Percentiles rank a stretch among this genome's conserved stretches.
These are phyloP conservation scores for Meyerozyma guilliermondii DNA, from an alignment of 1,139 yeast species.

Conservation along the genomic window DNA sequence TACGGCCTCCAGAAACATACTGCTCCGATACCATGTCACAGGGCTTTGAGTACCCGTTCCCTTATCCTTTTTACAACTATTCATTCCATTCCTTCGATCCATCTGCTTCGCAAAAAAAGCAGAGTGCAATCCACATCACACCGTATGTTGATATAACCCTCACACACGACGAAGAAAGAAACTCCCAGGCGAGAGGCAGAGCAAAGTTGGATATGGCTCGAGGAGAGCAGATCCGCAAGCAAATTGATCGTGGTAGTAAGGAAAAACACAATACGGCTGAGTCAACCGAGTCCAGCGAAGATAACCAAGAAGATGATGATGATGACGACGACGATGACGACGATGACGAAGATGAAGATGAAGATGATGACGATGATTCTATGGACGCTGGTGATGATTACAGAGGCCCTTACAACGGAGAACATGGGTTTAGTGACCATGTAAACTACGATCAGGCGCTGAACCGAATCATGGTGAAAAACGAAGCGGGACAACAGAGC, in stretches of 20 bases:
- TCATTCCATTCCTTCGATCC: constrained; percentile 38
- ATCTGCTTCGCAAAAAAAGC: constrained; percentile 23
- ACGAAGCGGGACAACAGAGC: neutral
- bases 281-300: constrained; percentile 2
- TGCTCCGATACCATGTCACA: constrained; percentile 32
- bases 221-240: constrained; percentile 5
- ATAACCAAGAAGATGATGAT: constrained; percentile 4
- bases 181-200: constrained; percentile 1
- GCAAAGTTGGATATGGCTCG: neutral
- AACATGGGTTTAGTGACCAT: neutral
- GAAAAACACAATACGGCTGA: constrained; percentile 13
- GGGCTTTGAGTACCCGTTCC: constrained; percentile 44
- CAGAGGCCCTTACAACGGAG: neutral
- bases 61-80: constrained; percentile 44
- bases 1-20: constrained; percentile 38
- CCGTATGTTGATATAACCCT: constrained; percentile 38
- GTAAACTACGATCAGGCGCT: neutral
- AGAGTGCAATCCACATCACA: constrained; percentile 21
- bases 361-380: constrained; percentile 2
- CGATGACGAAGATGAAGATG: constrained; percentile 3
- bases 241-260: constrained; percentile 14
- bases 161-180: constrained; percentile 5
- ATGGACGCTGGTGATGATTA: neutral
- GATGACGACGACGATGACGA: constrained; percentile 4
- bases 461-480: neutral